phyloP scores from a whole-genome alignment of 352 stramenopile species.

The Bremia lactucae region DNA sequence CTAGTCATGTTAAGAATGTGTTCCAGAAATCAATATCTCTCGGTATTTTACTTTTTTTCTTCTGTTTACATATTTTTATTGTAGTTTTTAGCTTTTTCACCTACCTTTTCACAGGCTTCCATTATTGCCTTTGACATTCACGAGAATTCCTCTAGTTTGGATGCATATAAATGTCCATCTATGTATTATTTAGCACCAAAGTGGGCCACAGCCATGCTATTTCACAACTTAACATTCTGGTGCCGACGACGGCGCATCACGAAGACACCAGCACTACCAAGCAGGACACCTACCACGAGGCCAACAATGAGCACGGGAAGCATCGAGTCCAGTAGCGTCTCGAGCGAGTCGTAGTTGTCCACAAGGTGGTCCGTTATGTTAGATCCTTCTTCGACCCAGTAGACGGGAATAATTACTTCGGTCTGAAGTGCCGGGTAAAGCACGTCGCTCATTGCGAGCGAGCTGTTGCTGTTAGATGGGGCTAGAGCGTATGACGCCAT shows the following conservation, averaged over 20 bases:
- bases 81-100: too few species aligned
- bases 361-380: conserved; percentile 22
- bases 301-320: conserved; percentile 49
- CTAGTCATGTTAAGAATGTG: too few species aligned
- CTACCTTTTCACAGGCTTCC: too few species aligned
- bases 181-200: too few species aligned
- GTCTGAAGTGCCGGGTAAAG: conserved; percentile 38
- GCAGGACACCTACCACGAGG: conserved; percentile 29
- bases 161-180: too few species aligned
- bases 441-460: conserved; percentile 48
- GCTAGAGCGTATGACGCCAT: conserved; percentile 52
- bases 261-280: conserved; percentile 24
- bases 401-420: conserved; percentile 42
- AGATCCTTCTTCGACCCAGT: conserved; percentile 53
- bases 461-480: too few species aligned
- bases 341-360: conserved; percentile 36
- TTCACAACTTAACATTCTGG: conserved; percentile 13
- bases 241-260: conserved; percentile 30
- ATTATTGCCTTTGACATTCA: too few species aligned
- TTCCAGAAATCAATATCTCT: too few species aligned
- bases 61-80: too few species aligned
- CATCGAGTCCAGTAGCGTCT: conserved; percentile 29
- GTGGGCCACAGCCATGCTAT: too few species aligned
- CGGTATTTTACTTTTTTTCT: too few species aligned
- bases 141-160: too few species aligned